Percentiles rank a stretch among this genome's conserved stretches.
These are phyloP conservation scores for Lindgomyces ingoldianus DNA, from an alignment of 495 filamentous ascomycete species.

Conservation along the genomic window DNA sequence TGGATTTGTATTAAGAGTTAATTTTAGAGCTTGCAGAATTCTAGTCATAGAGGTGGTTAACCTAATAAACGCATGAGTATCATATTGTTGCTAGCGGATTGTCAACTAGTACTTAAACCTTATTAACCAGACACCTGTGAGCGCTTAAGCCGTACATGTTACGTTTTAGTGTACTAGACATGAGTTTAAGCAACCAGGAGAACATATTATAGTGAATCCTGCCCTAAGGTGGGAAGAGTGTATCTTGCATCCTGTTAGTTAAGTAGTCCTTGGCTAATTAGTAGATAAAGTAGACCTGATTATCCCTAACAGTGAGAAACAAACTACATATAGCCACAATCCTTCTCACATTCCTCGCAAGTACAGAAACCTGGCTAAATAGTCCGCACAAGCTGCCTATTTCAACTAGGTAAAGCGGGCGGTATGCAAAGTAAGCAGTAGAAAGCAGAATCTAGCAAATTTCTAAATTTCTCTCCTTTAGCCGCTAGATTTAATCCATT, in stretches of 20 bases:
- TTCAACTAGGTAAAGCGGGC: not conserved
- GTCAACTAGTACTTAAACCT: constrained; percentile 8
- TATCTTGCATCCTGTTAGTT: constrained; percentile 1
- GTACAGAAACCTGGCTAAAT: not conserved
- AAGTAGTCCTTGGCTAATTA: constrained; percentile 19
- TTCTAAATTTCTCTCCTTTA: constrained; percentile 3
- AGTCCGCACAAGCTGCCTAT: not conserved
- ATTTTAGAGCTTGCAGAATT: too few relatives aligned
- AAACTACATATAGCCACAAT: constrained; percentile 9
- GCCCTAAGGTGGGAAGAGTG: constrained; percentile 26
- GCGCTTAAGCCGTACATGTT: constrained; percentile 39
- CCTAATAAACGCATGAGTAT: constrained; percentile 25
- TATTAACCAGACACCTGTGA: constrained; percentile 1
- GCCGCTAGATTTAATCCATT: not conserved
- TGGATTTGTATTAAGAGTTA: not conserved
- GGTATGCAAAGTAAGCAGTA: constrained; percentile 1
- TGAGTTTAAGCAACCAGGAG: constrained; percentile 37
- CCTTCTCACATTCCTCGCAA: not conserved
- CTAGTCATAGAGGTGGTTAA: constrained; percentile 20
- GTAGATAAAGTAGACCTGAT: constrained; percentile 16
- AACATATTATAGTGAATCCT: constrained; percentile 34
- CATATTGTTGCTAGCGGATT: constrained; percentile 19
- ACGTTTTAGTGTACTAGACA: constrained; percentile 39
- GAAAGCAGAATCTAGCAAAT: constrained; percentile 5
- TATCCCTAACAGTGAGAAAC: constrained; percentile 4